Conservation (phyloP, 2,329 filamentous ascomycete species). For the Stenocarpella maydis region DNA sequence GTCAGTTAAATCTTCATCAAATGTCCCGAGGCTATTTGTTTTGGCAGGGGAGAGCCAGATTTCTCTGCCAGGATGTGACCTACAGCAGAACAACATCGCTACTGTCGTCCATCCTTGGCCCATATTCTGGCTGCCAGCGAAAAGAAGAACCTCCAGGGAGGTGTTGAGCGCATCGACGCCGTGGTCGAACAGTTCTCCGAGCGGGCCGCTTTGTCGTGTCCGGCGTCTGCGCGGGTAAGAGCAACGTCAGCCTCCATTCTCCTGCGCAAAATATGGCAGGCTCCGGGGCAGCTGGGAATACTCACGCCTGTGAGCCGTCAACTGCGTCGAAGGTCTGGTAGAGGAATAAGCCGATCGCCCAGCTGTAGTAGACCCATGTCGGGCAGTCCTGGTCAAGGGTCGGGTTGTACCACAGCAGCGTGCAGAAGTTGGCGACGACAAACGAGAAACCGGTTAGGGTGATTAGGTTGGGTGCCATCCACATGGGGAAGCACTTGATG, state of each 20-base stretch:
- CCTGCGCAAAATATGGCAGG: background rate
- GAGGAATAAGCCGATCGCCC: constrained; percentile 87
- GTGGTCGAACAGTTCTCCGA: constrained; percentile 97
- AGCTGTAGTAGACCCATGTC: constrained; percentile 92
- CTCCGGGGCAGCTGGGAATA: constrained; percentile 38
- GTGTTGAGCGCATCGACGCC: constrained; percentile 98
- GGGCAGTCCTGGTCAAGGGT: constrained; percentile 93
- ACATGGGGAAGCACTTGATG: constrained; percentile 93
- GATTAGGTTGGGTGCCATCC: constrained; percentile 90
- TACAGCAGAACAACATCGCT: constrained; percentile 82
- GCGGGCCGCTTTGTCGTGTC: constrained; percentile 89
- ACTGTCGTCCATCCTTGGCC: constrained; percentile 93
- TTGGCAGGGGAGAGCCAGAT: constrained; percentile 23
- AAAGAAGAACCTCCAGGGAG: constrained; percentile 89
- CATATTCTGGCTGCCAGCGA: constrained; percentile 90
- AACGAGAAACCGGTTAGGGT: constrained; percentile 92
- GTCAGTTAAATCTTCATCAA: background rate
- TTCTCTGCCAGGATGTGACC: constrained; percentile 42
- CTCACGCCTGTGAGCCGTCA: constrained; percentile 90
- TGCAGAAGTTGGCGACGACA: constrained; percentile 87
- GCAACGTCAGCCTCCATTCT: constrained; percentile 30
- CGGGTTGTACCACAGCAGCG: constrained; percentile 96
- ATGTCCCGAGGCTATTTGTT: background rate
- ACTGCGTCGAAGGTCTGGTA: constrained; percentile 99
- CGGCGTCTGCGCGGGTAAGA: constrained; percentile 65